Evolutionary conservation across 2,329 filamentous ascomycete genomes (phyloP), one percentile per base, ranked within the genome.

Genomic region (Geosmithia putterillii): DNA sequence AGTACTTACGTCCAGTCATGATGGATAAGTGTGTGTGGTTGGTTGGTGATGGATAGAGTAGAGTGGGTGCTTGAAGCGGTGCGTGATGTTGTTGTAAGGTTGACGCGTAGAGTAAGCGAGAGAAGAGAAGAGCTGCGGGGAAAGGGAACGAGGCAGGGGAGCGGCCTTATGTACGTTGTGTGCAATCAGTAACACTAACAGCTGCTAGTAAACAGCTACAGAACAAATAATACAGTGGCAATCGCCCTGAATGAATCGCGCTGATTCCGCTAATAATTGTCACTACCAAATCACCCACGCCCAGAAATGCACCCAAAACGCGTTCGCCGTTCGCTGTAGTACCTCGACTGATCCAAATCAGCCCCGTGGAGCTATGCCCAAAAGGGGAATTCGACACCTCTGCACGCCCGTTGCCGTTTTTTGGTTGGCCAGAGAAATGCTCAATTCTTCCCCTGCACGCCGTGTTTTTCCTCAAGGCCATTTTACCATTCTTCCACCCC

Each of bases 1-100:
- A 39, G 56, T 79, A 47, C 78, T 79, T 75, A 81, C 78, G 78
- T 79, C 78, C 78, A 79, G 78, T 81, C 78, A 82, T 83, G 28
- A 32, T 32, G 28, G 23, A 32, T 32, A 25, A 7, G 23, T 25
- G 23, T 25, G 10, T 25, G 23, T 25, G 10, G 10, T 7, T 25
- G 23, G 23, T 25, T 25, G 49, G 66, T 80, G 74, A 71, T 63
- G 57, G 55, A 54, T 54, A 48, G 58, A 52, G 51, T 50, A 47
- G 50, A 45, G 54, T 35, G 21, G 52, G 44, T 42, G 50, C 48
- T 49, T 51, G 34, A 40, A 49, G 38, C 50, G 48, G 51, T 57
- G 49, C n/a, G 46, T 55, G 51, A 36, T 49, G 52, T 49, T 48
- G 52, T 49, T 51, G 52, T 55, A 42, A 46, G 49, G 51, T 48